Percentiles rank a stretch among this genome's conserved stretches.
phyloP scores from a whole-genome alignment of 306 rosid species.

The Fragaria nilgerrensis region DNA sequence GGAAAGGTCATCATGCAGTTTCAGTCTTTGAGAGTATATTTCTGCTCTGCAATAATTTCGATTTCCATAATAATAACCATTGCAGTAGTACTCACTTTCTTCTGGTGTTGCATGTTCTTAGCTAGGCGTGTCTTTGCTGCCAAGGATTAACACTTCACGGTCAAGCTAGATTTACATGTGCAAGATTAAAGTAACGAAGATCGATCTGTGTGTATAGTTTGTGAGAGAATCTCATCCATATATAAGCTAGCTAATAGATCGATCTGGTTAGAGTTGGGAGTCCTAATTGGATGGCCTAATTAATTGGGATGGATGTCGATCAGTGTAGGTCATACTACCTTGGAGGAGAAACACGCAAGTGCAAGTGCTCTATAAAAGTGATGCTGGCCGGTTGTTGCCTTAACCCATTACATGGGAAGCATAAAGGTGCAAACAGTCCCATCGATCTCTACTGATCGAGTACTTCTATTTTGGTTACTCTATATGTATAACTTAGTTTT shows the following conservation, averaged over 20 bases:
- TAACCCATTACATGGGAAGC: not conserved
- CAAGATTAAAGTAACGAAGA: not conserved
- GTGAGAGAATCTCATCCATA: not conserved
- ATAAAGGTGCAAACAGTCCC: not conserved
- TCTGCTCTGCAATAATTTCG: constrained; percentile 9
- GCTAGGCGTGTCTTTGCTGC: not conserved
- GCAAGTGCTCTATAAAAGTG: constrained; percentile 6
- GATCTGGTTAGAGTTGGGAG: not conserved
- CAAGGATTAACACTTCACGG: not conserved
- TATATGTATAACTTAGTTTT: no score
- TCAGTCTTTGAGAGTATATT: not conserved
- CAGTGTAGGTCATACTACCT: not conserved
- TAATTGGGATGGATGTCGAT: not conserved
- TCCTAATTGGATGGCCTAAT: not conserved
- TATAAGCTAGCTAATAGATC: not conserved
- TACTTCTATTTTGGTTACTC: not conserved
- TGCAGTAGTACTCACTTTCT: not conserved
- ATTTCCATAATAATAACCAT: not conserved
- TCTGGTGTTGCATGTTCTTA: not conserved
- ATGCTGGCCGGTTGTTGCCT: not conserved
- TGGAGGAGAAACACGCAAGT: constrained; percentile 7
- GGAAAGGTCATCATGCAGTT: constrained; percentile 10
- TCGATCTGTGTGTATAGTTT: not conserved
- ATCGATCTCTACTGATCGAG: not conserved
- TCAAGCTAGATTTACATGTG: not conserved